Base-by-base conservation (phyloP, 78 protist species). In the Planoprotostelium fungivorum region DNA sequence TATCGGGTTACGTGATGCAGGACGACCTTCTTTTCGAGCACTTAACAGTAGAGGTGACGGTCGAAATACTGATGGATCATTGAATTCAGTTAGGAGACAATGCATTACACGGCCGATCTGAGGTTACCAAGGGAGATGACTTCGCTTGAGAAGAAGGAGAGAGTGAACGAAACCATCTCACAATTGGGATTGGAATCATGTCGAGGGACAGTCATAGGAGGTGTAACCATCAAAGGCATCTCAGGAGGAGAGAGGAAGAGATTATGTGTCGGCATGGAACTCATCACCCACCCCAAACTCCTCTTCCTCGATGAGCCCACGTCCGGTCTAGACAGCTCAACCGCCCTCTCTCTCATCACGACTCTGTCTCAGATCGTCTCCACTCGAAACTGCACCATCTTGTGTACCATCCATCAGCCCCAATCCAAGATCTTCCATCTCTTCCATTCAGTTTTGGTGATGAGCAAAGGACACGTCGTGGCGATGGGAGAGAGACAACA, bases 391-490 rank as follows among this genome's bases (percentile, higher is more conserved):
- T 88, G 83, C 31, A 94, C 96, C 10, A 89, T 95, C 10, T 39
- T 94, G 36, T 35, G 84, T 25, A 89, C 94, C 35, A 95, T 96
- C 36, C 98, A 96, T 90, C 98, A 96, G 93, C 98, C 98, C 29
- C 95, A 96, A 35, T 88, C 89, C 36, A 93, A 93, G 37, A 93
- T 96, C 34, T 96, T 87, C 36, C 37, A 84, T 1, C n/a, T 93
- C 84, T 90, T 96, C 38, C 94, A 94, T 34, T 39, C 84, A n/a
- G 83, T 94, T 28, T 35, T 96, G 93, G 91, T 96, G 1, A 87
- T 96, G 38, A 31, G 93, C 10, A 89, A 90, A 1, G 97, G 97
- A 37, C 90, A 86, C 51, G 84, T 87, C 1, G 93, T 90, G 29
- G 86, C 87, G 84, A 89, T 63, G 95, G 95, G 37, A 36, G 84